A percentile compares a stretch with the other conserved stretches of the same genome.
Conservation (phyloP, 306 rosid genomes). For the Sicyos baderoa region DNA sequence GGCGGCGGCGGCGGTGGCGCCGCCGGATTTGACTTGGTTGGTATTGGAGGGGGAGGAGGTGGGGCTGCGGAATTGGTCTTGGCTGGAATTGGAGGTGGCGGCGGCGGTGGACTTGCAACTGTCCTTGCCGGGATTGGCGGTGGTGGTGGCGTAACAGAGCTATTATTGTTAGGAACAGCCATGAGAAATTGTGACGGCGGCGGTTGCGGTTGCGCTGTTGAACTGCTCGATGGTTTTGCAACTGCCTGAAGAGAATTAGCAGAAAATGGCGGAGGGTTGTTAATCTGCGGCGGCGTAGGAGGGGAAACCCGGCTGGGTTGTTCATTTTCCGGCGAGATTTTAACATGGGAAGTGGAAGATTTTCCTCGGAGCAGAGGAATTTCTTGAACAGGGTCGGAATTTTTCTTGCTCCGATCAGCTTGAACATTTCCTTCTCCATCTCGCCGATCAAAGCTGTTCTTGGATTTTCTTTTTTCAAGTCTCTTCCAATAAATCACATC, state of each 20-base stretch:
- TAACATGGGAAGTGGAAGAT: slow-evolving; percentile 61
- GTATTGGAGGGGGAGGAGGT: slow-evolving; percentile 23
- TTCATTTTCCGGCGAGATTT: slow-evolving; percentile 29
- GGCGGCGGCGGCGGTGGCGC: slow-evolving; percentile 36
- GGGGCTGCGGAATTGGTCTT: slow-evolving; percentile 25
- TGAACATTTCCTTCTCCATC: slow-evolving; percentile 16
- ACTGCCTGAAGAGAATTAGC: slow-evolving; percentile 21
- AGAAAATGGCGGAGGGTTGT: slow-evolving; percentile 14
- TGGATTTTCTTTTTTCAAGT: slow-evolving; percentile 39
- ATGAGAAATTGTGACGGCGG: slow-evolving; percentile 13
- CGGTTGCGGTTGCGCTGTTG: slow-evolving; percentile 18
- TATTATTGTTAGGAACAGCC: slow-evolving; percentile 11
- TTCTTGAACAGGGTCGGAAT: slow-evolving; percentile 35
- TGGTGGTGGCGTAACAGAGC: slow-evolving; percentile 22
- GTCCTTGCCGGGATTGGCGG: slow-evolving; percentile 23
- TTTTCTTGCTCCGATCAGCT: slow-evolving; percentile 20
- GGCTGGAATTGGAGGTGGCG: slow-evolving; percentile 20
- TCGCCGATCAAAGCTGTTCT: slow-evolving; percentile 16
- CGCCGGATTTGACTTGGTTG: slow-evolving; percentile 10
- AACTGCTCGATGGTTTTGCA: slow-evolving; percentile 20
- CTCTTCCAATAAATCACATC: slow-evolving; percentile 89
- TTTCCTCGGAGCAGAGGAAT: slow-evolving; percentile 66
- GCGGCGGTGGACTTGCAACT: slow-evolving; percentile 23
- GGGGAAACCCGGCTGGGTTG: slow-evolving; percentile 21
- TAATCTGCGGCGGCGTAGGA: slow-evolving; percentile 15